Evolutionary conservation across 345 rosid species (phyloP), one percentile per base, ranked within the genome.

Genomic region (Dipteronia dyeriana): DNA sequence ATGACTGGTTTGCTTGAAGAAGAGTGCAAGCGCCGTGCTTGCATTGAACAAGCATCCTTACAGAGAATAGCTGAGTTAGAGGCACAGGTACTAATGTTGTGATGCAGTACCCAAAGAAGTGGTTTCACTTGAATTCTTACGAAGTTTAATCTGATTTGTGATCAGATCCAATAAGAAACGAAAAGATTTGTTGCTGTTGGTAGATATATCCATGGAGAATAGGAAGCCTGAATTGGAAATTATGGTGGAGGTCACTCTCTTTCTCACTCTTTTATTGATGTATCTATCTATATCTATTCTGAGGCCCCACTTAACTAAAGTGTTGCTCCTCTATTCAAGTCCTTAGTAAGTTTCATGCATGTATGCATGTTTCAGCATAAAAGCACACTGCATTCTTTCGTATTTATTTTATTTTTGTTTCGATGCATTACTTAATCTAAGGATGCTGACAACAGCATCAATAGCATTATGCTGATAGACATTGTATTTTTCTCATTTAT

Each of bases 1-100:
- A 90, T 93, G 88, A 91, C 93, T 64, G 56, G 88, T 80, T 86
- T 95, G 84, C 88, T 95, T n/a, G 97, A 95, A 57, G 98, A 93
- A 81, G 99, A 95, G 83, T 79, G 91, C 78, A 95, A 87, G 69
- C 93, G 97, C 41, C 96, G 98, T 34, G 91, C 92, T 72, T 83
- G 85, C 82, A 85, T 91, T 79, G 96, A 95, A 78, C 91, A 91
- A 76, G 96, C 87, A 70, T 90, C 98, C 54, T 81, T 91, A 70
- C 97, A 89, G 75, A 90, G 97, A 90, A 91, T 95, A 80, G 86
- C 92, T 6, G 92, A 93, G 86, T 84, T 95, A 86, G 98, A 95
- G 84, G 85, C 88, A 38, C 88, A 89, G 93, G 93, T 91, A 77
- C 54, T 31, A 16, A 17, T 54, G 31, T 66, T 77, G 29, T 23